Evolutionary conservation across 148 eudicot species (phyloP).

Genomic region (Cornus florida): DNA sequence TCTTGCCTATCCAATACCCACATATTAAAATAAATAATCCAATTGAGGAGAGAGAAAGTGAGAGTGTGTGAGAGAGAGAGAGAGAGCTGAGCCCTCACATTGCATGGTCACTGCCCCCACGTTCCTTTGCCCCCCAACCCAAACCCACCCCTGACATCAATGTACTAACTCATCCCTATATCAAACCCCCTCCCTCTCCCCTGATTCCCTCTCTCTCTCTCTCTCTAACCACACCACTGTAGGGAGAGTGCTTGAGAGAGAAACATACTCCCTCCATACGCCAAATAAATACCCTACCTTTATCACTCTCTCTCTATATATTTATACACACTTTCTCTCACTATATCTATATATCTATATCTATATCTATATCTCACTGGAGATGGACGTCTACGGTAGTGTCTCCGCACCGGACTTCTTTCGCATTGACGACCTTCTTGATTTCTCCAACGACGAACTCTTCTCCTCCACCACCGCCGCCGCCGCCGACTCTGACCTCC

Average conservation of each 20-base stretch:
- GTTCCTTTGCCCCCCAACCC: slow-evolving; percentile 15
- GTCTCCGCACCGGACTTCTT: slow-evolving; percentile 19
- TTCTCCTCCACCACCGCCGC: slow-evolving; percentile 3
- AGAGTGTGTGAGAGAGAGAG: not conserved
- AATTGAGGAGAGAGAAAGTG: too few species aligned
- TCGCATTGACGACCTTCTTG: slow-evolving; percentile 25
- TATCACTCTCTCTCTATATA: too few species aligned
- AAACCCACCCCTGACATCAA: not conserved
- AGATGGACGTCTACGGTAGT: slow-evolving; percentile 23
- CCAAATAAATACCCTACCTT: not conserved
- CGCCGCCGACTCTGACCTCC: slow-evolving; percentile 5
- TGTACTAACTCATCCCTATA: not conserved
- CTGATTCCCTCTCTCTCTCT: slow-evolving; percentile 1
- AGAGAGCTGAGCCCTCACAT: slow-evolving; percentile 8
- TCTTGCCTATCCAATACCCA: slow-evolving; percentile 3
- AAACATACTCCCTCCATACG: not conserved
- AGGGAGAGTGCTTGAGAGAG: not conserved
- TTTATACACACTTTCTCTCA: not conserved
- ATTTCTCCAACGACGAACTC: slow-evolving; percentile 19
- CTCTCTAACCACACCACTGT: not conserved
- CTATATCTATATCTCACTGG: not conserved
- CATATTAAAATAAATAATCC: not conserved
- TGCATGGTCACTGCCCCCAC: slow-evolving; percentile 31
- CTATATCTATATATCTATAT: too few species aligned
- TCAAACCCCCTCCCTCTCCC: too few species aligned